Evolutionary conservation across 2,329 filamentous ascomycete species (phyloP).

Genomic region (Pyrenochaeta sp.): DNA sequence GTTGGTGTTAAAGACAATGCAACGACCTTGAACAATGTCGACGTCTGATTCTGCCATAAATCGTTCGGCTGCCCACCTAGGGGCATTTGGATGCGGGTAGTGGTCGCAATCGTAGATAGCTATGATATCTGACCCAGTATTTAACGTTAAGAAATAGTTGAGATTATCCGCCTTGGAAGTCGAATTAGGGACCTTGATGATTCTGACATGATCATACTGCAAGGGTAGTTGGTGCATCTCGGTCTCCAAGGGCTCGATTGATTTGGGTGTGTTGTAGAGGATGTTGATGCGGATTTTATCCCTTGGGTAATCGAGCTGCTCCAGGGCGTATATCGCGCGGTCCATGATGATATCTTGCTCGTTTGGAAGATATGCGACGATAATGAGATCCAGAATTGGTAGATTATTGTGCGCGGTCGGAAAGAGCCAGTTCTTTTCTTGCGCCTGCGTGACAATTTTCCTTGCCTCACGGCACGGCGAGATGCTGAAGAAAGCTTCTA

Average conservation of each 20-base stretch:
- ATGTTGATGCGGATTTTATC: constrained; percentile 59
- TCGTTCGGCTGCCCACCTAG: constrained; percentile 59
- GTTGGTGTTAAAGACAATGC: constrained; percentile 58
- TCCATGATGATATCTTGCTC: constrained; percentile 61
- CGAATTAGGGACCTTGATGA: constrained; percentile 59
- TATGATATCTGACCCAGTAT: constrained; percentile 56
- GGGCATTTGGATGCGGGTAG: constrained; percentile 59
- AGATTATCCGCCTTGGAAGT: constrained; percentile 62
- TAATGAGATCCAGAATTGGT: constrained; percentile 56
- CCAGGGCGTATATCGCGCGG: constrained; percentile 56
- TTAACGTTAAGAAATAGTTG: constrained; percentile 57
- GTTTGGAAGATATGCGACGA: constrained; percentile 62
- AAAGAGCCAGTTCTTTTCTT: constrained; percentile 53
- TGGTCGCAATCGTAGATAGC: constrained; percentile 62
- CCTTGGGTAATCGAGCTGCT: constrained; percentile 57
- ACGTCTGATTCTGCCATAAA: constrained; percentile 54
- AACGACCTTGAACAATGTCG: constrained; percentile 61
- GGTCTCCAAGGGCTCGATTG: constrained; percentile 57
- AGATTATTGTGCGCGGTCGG: constrained; percentile 53
- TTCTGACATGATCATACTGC: constrained; percentile 52
- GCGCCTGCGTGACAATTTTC: constrained; percentile 47
- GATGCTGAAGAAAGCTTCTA: constrained; percentile 54
- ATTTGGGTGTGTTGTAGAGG: constrained; percentile 59
- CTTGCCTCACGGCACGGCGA: constrained; percentile 48
- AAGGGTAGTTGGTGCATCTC: constrained; percentile 51